A percentile compares a stretch with the other conserved stretches of the same genome.
Evolutionary conservation across 768 basidiomycete species (phyloP).

Genomic region (Kwoniella dendrophila): DNA sequence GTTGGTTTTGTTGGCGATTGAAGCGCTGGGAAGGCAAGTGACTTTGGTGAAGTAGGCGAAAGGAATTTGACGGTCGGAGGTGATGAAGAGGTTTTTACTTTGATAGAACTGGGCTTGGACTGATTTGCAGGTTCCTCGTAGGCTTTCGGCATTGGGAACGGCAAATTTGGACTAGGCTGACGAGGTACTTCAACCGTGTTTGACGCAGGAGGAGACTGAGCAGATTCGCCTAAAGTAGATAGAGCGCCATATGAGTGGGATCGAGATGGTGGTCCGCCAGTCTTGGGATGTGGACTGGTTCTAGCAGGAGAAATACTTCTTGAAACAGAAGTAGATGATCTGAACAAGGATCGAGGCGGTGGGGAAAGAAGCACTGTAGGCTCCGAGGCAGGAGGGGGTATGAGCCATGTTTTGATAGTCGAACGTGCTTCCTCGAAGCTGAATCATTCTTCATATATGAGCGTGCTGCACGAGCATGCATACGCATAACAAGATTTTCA

Average conservation of each 20-base stretch:
- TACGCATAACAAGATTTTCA: background rate
- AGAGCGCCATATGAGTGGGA: conserved; percentile 37
- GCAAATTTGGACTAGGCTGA: conserved; percentile 4
- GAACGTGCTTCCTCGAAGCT: conserved; percentile 39
- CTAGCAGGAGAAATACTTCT: conserved; percentile 10
- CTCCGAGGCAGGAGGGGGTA: conserved; percentile 28
- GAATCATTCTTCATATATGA: no score
- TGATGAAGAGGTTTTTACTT: conserved; percentile 16
- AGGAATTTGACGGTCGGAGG: conserved; percentile 26
- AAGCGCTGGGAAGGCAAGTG: conserved; percentile 36
- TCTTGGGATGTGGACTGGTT: conserved; percentile 2
- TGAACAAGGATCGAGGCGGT: conserved; percentile 21
- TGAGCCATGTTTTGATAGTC: conserved; percentile 37
- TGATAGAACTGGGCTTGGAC: conserved; percentile 6
- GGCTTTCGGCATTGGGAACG: conserved; percentile 7
- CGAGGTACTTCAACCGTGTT: conserved; percentile 5
- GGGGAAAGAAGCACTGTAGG: conserved; percentile 25
- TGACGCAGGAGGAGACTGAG: conserved; percentile 14
- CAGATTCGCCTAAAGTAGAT: conserved; percentile 13
- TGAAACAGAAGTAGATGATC: conserved; percentile 13
- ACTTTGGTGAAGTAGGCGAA: conserved; percentile 32
- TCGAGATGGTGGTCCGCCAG: conserved; percentile 21
- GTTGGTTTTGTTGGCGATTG: conserved; percentile 41
- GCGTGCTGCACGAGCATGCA: no score
- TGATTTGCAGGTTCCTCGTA: background rate